Conservation (phyloP, 805 yeast genomes). For the Saccharomyces kudriavzevii region DNA sequence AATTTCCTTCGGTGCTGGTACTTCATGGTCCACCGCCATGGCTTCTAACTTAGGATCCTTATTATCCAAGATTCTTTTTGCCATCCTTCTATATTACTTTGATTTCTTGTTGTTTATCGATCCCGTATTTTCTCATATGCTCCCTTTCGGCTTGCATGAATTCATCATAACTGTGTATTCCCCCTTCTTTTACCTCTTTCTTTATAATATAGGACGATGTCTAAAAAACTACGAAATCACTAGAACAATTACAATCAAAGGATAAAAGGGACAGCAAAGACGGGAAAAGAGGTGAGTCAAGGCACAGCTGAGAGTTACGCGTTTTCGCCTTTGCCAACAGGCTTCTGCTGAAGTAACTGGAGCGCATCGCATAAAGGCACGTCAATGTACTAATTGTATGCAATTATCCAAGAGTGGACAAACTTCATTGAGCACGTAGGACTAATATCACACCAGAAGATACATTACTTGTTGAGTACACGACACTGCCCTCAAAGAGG, state of each 20-base stretch:
- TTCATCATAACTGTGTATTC: background rate
- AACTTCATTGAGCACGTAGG: too few relatives aligned
- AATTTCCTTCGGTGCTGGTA: slow-evolving; percentile 24
- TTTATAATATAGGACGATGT: background rate
- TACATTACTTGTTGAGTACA: too few relatives aligned
- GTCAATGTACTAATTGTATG: too few relatives aligned
- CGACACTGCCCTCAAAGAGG: too few relatives aligned
- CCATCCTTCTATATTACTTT: slow-evolving; percentile 3
- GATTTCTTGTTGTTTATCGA: background rate
- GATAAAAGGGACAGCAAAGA: background rate
- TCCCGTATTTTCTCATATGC: too few relatives aligned
- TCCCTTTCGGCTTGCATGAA: too few relatives aligned
- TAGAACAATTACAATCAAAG: background rate
- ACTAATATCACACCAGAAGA: too few relatives aligned
- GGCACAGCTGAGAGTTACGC: background rate
- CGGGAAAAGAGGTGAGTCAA: background rate
- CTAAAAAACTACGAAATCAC: background rate
- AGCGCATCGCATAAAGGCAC: background rate
- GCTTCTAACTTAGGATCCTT: slow-evolving; percentile 18
- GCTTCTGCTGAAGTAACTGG: background rate
- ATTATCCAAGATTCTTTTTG: slow-evolving; percentile 11
- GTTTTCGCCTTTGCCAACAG: background rate
- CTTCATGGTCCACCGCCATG: slow-evolving; percentile 10
- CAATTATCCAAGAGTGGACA: too few relatives aligned
- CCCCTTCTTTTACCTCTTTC: background rate